Percentiles rank a stretch among this genome's conserved stretches.
Conservation (phyloP, 345 rosid genomes). For the Raphanus raphanistrum region DNA sequence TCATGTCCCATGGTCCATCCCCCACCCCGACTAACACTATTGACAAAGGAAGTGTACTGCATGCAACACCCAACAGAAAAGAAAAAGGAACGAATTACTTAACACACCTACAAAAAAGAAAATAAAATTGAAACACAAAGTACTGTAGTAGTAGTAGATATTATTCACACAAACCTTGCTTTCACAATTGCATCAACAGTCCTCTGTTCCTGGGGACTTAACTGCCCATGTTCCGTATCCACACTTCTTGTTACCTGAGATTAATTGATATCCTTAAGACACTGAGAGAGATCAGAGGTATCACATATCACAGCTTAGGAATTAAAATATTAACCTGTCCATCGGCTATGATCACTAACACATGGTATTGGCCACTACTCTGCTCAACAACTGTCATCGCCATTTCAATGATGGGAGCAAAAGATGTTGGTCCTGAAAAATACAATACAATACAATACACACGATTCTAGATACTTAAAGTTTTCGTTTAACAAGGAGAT, state of each 20-base stretch:
- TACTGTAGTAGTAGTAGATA: neutral
- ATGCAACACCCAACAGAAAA: neutral
- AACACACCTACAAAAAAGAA: neutral
- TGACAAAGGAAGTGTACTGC: conserved; percentile 69
- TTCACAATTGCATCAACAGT: neutral
- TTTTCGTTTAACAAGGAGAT: conserved; percentile 13
- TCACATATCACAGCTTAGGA: conserved; percentile 3
- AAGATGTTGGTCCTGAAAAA: conserved; percentile 84
- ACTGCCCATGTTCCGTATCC: neutral
- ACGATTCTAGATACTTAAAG: neutral
- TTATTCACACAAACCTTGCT: neutral
- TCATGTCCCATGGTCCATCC: conserved; percentile 99
- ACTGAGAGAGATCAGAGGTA: neutral
- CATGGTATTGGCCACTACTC: conserved; percentile 94
- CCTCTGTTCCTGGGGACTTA: neutral
- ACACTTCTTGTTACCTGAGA: neutral
- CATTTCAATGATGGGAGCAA: conserved; percentile 95
- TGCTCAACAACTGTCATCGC: conserved; percentile 87
- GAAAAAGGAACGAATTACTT: conserved; percentile 8
- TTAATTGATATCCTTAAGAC: neutral
- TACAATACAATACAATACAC: neutral
- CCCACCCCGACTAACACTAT: conserved; percentile 93
- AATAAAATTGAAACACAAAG: neutral
- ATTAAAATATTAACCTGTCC: conserved; percentile 60
- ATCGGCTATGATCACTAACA: conserved; percentile 89